Base-by-base conservation (phyloP, 192 early-diverging fungal genomes). In the Piromyces sp. region DNA sequence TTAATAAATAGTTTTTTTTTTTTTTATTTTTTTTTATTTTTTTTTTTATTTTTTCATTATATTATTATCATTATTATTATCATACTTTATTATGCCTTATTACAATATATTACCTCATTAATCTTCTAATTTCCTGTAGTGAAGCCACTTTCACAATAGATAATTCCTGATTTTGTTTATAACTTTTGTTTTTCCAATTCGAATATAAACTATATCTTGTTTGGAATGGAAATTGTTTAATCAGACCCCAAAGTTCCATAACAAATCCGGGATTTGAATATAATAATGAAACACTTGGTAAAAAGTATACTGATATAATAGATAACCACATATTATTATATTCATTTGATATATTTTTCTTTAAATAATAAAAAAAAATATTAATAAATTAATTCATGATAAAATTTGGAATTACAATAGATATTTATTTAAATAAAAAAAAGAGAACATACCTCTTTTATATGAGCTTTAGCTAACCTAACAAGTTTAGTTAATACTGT, bases 141-240 rank as follows among this genome's bases (percentile, higher is more conserved):
- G 87, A 87, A 16, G 84, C 84, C 0, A 86, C 87, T 29, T 86
- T 86, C 1, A 86, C 83, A 0, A 92, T 84, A 58, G 84, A 81
- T 30, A 93, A 83, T 80, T 93, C 91, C 0, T 90, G 89, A 17
- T 86, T 88, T 28, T 84, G 81, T 22, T 89, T 86, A 42, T 91
- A 90, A 29, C 90, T 85, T 6, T 87, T 84, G 78, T 87, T 91
- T 26, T 89, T 88, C 95, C 95, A 96, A 83, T 95, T 93, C 5
- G 91, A 93, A 84, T 96, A 96, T 2, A 95, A 84, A 0, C 87
- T 87, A 79, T 89, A 94, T 13, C 95, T 87, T 51, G 86, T 88
- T 82, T 89, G 84, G 58, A 89, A 94, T 17, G 89, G 86, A 30
- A 91, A 86, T 13, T 83, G 82, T n/a, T 88, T 88, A 13, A 96